phyloP scores from a whole-genome alignment of 164 flowering plant genomes.

The Protea cynaroides region DNA sequence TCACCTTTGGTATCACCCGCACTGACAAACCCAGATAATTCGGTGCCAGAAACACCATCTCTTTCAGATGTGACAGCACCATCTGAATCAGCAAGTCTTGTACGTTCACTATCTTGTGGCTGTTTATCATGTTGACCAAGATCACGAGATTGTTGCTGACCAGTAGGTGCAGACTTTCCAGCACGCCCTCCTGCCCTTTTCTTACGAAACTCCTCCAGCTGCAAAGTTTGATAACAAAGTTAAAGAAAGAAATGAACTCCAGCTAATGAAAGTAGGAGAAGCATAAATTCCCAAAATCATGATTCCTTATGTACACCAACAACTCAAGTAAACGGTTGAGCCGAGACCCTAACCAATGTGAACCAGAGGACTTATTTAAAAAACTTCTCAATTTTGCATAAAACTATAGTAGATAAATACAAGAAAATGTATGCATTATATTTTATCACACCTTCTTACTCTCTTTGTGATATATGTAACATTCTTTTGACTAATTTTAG shows the following conservation, averaged over 20 bases:
- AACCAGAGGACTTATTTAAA: too few relatives aligned
- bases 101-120: conserved; percentile 30
- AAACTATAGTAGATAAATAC: too few relatives aligned
- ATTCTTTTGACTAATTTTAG: too few relatives aligned
- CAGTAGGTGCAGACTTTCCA: conserved; percentile 37
- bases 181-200: conserved; percentile 69
- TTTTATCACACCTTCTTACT: too few relatives aligned
- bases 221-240: conserved; percentile 9
- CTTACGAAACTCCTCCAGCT: conserved; percentile 92
- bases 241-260: neutral
- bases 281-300: neutral
- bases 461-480: too few relatives aligned
- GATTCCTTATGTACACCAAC: neutral
- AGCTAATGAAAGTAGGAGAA: neutral
- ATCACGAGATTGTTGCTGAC: conserved; percentile 27
- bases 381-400: too few relatives aligned
- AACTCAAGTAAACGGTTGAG: too few relatives aligned
- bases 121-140: conserved; percentile 21
- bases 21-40: conserved; percentile 6
- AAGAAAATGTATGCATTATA: too few relatives aligned
- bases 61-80: conserved; percentile 43
- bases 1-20: conserved; percentile 21
- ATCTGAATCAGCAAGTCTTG: conserved; percentile 31
- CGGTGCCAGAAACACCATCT: conserved; percentile 20
- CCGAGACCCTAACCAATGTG: too few relatives aligned